A percentile compares a stretch with the other conserved stretches of the same genome.
phyloP scores from a whole-genome alignment of 371 early-diverging fungal species.

The Rhizomucor miehei region DNA sequence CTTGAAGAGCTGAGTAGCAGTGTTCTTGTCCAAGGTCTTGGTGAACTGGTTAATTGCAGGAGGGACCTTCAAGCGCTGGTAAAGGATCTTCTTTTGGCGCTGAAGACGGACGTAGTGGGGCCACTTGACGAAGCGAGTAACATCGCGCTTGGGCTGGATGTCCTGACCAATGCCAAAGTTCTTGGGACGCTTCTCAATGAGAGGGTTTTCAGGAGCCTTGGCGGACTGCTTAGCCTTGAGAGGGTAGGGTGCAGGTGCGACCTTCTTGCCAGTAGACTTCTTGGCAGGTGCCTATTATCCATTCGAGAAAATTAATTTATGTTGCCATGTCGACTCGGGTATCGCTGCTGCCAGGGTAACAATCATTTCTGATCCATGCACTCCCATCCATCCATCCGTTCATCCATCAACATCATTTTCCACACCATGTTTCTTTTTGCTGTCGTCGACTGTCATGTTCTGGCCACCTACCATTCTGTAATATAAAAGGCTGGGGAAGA shows the following conservation, averaged over 20 bases:
- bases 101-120: conserved; percentile 97
- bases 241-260: conserved; percentile 88
- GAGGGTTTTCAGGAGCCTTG: conserved; percentile 81
- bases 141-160: conserved; percentile 94
- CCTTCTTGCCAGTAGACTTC: conserved; percentile 83
- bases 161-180: conserved; percentile 93
- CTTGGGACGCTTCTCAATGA: conserved; percentile 89
- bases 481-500: no score
- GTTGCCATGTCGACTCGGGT: no score
- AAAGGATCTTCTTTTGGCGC: conserved; percentile 95
- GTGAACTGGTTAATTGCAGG: conserved; percentile 99
- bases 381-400: no score
- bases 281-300: conserved; percentile 32
- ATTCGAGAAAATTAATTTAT: conserved; percentile 1
- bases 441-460: no score
- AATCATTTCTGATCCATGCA: no score
- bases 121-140: conserved; percentile 97
- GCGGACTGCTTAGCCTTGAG: conserved; percentile 67
- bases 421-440: no score
- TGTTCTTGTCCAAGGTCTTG: conserved; percentile 95
- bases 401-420: no score
- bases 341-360: no score
- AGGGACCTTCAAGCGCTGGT: conserved; percentile 99
- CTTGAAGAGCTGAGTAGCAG: conserved; percentile 96
- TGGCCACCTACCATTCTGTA: neutral